These are phyloP conservation scores for Exobasidium cylindrosporum DNA, from an alignment of 1,284 basidiomycete species.

Conservation along the genomic window DNA sequence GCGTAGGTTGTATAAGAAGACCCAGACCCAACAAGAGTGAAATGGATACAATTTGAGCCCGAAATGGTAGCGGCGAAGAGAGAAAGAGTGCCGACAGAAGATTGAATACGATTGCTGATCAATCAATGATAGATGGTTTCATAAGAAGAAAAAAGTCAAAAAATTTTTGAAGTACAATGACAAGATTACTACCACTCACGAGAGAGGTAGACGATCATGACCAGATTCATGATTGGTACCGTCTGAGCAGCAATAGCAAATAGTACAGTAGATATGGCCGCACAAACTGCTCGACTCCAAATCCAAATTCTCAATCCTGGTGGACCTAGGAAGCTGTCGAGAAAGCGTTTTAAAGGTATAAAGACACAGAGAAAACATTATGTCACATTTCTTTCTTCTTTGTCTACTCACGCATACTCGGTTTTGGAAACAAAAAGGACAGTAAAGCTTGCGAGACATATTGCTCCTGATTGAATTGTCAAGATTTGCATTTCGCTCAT, in stretches of 20 bases:
- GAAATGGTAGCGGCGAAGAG: not conserved
- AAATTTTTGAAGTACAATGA: no score
- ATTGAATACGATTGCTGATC: conserved; percentile 2
- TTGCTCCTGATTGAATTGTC: not conserved
- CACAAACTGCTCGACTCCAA: not conserved
- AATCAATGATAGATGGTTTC: no score
- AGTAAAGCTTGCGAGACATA: not conserved
- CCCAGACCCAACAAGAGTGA: not conserved
- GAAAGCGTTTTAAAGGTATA: no score
- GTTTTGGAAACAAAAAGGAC: not conserved
- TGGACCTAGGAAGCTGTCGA: not conserved
- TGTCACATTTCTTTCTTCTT: not conserved
- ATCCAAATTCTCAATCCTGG: not conserved
- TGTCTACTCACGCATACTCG: not conserved
- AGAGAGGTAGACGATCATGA: not conserved
- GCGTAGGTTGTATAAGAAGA: not conserved
- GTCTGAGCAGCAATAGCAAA: not conserved
- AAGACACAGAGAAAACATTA: not conserved
- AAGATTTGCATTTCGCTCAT: conserved; percentile 1
- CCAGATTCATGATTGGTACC: not conserved
- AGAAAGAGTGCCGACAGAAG: not conserved
- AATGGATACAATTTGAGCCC: not conserved
- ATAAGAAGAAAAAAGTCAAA: not conserved
- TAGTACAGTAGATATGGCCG: not conserved
- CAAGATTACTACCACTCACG: no score